phyloP scores from a whole-genome alignment of 495 filamentous ascomycete species.

The Pyronema domesticum region DNA sequence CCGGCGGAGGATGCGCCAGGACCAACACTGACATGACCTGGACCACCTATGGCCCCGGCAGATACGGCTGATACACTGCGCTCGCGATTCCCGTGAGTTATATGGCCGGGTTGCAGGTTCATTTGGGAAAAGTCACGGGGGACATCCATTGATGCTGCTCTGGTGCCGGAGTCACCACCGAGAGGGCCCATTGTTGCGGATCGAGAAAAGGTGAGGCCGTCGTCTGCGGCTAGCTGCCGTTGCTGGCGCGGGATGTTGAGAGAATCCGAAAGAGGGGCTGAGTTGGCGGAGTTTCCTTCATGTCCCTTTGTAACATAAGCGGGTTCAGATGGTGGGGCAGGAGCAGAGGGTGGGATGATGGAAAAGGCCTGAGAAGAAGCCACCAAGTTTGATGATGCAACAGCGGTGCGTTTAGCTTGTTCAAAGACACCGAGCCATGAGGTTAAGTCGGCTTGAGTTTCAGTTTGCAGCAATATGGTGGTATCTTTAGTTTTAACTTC shows the following conservation, averaged over 20 bases:
- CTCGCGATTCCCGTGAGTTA: too few species aligned
- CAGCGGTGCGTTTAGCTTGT: constrained; percentile 73
- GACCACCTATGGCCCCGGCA: too few species aligned
- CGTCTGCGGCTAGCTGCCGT: constrained; percentile 39
- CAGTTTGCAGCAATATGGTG: constrained; percentile 75
- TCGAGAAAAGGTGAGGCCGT: constrained; percentile 35
- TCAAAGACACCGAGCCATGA: constrained; percentile 91
- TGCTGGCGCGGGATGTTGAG: constrained; percentile 43
- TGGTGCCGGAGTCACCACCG: neutral
- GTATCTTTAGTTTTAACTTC: constrained; percentile 97
- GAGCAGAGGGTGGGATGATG: constrained; percentile 71
- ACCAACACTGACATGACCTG: too few species aligned
- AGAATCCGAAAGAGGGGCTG: constrained; percentile 33
- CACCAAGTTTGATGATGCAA: constrained; percentile 55
- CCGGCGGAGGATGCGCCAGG: too few species aligned
- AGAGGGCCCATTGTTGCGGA: constrained; percentile 32
- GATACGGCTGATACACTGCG: too few species aligned
- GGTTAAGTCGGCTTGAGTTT: constrained; percentile 72
- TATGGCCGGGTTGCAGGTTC: constrained; percentile 52
- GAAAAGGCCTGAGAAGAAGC: constrained; percentile 56
- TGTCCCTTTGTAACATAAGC: constrained; percentile 21
- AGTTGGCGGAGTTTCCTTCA: constrained; percentile 12
- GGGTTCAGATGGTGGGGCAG: constrained; percentile 42
- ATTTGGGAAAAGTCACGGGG: neutral
- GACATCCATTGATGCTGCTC: constrained; percentile 4